These are phyloP conservation scores for Terfezia boudieri DNA, from an alignment of 495 filamentous ascomycete genomes.

Conservation along the genomic window DNA sequence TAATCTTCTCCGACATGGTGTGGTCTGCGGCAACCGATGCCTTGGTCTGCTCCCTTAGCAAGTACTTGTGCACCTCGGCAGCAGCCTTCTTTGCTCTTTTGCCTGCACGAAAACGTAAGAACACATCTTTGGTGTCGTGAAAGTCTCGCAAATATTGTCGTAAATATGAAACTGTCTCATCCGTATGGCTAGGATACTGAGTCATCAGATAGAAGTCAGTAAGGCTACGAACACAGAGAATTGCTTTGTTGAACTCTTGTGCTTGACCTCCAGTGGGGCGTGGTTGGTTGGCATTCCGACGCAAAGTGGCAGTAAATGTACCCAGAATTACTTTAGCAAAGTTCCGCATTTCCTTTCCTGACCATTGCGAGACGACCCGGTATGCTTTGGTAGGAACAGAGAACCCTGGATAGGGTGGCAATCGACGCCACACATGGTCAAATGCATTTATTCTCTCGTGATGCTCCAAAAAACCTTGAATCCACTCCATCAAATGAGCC, in stretches of 20 bases:
- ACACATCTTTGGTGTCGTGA: not conserved
- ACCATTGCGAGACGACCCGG: not conserved
- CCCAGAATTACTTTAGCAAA: not conserved
- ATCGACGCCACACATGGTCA: not conserved
- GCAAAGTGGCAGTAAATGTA: not conserved
- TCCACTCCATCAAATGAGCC: not conserved
- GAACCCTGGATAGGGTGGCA: not conserved
- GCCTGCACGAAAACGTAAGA: not conserved
- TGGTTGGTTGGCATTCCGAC: not conserved
- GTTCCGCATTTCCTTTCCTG: not conserved
- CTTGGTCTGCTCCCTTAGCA: not conserved
- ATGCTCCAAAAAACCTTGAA: not conserved
- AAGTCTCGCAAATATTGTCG: not conserved
- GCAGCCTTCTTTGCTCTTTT: not conserved
- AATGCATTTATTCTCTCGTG: not conserved
- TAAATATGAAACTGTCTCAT: not conserved
- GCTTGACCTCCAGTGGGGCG: not conserved
- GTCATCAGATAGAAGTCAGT: not conserved
- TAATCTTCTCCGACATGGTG: not conserved
- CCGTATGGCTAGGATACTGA: not conserved
- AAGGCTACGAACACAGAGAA: not conserved
- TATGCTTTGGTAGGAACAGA: not conserved
- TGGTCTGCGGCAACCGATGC: not conserved
- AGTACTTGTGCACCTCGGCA: not conserved
- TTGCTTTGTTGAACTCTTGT: not conserved